These are phyloP conservation scores for Magnusiomyces tetraspermus DNA, from an alignment of 1,139 yeast species.

Conservation along the genomic window DNA sequence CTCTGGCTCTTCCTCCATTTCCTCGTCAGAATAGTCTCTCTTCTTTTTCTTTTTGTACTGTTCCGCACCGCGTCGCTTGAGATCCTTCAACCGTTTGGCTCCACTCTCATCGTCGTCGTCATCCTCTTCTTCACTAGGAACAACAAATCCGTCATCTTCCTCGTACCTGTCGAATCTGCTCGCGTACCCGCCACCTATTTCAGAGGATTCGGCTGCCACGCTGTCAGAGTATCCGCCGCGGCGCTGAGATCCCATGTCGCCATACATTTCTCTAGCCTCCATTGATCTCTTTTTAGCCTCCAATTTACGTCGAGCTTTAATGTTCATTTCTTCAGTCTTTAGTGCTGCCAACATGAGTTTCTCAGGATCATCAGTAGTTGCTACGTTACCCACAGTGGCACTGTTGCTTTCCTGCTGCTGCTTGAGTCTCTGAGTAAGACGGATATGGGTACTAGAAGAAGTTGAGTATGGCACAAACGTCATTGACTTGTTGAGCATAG, in stretches of 20 bases:
- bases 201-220: constrained; percentile 31
- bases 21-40: constrained; percentile 28
- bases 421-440: constrained; percentile 68
- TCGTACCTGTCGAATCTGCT: constrained; percentile 25
- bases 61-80: constrained; percentile 51
- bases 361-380: constrained; percentile 82
- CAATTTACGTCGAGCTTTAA: constrained; percentile 36
- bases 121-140: constrained; percentile 40
- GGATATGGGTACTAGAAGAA: constrained; percentile 67
- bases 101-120: constrained; percentile 47
- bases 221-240: constrained; percentile 21
- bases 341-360: constrained; percentile 73
- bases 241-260: constrained; percentile 24
- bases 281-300: constrained; percentile 54
- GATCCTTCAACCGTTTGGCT: constrained; percentile 52
- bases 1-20: constrained; percentile 30
- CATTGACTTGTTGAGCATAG: constrained; percentile 43
- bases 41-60: constrained; percentile 33
- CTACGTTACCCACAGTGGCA: constrained; percentile 54
- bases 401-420: constrained; percentile 49
- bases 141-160: constrained; percentile 44
- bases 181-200: neutral
- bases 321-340: constrained; percentile 48
- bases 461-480: constrained; percentile 85
- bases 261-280: constrained; percentile 57